These are phyloP conservation scores for Azolla pinnata DNA, from an alignment of 75 land plant genomes.

Conservation along the genomic window DNA sequence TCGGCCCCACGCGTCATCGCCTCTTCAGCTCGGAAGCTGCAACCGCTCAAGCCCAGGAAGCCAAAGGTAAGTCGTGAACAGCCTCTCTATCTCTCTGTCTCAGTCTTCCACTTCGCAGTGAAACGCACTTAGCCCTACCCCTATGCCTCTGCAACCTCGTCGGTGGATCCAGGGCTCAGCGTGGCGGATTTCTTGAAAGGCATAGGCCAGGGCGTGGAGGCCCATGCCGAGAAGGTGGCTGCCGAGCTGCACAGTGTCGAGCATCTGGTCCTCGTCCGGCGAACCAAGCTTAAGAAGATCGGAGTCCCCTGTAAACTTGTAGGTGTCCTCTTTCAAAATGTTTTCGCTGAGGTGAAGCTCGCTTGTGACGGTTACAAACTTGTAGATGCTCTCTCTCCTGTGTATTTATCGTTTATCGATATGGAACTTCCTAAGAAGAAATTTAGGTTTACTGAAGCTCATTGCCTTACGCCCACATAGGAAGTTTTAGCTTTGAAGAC, in stretches of 20 bases:
- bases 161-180: slow-evolving; percentile 11
- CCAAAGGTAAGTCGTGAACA: no score
- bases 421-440: not conserved
- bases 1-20: no score
- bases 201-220: slow-evolving; percentile 19
- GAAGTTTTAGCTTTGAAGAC: not conserved
- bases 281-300: slow-evolving; percentile 12
- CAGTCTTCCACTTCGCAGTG: no score
- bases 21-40: no score
- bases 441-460: not conserved
- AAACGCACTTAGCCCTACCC: no score
- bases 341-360: not conserved
- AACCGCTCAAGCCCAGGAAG: no score
- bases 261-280: slow-evolving; percentile 9
- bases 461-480: not conserved
- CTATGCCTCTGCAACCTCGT: no score
- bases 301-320: slow-evolving; percentile 26
- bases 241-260: slow-evolving; percentile 2
- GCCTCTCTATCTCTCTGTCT: no score
- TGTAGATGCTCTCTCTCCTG: not conserved
- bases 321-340: not conserved
- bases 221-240: slow-evolving; percentile 21
- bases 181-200: slow-evolving; percentile 19
- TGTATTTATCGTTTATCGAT: not conserved
- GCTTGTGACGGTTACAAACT: not conserved